Evolutionary conservation across 169 alveolate genomes (phyloP).

Genomic region (Condylostoma magnum): DNA sequence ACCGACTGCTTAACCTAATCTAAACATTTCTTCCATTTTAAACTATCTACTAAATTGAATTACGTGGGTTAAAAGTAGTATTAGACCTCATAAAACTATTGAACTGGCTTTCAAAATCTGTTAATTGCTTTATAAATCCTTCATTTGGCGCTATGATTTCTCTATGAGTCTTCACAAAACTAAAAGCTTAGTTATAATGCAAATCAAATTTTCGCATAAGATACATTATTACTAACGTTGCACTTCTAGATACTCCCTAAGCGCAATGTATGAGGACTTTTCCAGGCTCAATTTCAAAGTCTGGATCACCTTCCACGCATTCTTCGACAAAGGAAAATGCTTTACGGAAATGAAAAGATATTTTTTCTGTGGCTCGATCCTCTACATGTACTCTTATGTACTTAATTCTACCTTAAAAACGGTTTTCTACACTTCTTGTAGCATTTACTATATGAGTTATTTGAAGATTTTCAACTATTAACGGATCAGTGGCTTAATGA

Average conservation of each 20-base stretch:
- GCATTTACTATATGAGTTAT: not conserved
- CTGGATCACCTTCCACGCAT: too few species aligned
- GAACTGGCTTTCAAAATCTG: slow-evolving; percentile 22
- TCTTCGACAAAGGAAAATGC: slow-evolving; percentile 7
- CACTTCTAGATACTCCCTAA: slow-evolving; percentile 48
- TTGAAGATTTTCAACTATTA: not conserved
- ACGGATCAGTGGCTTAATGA: slow-evolving; percentile 5
- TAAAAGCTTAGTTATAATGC: slow-evolving; percentile 13
- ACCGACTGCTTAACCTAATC: too few species aligned
- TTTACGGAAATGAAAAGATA: not conserved
- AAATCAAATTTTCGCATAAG: slow-evolving; percentile 2
- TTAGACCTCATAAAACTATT: not conserved
- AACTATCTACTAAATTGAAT: too few species aligned
- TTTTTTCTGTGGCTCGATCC: slow-evolving; percentile 1
- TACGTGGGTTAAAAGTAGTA: too few species aligned
- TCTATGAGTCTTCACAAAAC: slow-evolving; percentile 16
- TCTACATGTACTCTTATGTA: slow-evolving; percentile 17
- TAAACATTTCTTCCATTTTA: too few species aligned
- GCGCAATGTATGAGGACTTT: slow-evolving; percentile 49
- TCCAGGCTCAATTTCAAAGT: not conserved
- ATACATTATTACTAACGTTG: slow-evolving; percentile 39
- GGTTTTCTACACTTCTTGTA: not conserved
- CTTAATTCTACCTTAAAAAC: not conserved
- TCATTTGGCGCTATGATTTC: not conserved
- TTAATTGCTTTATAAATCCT: slow-evolving; percentile 24